These are phyloP conservation scores for Apiotrichum porosum DNA, from an alignment of 1,284 basidiomycete species.

Conservation along the genomic window DNA sequence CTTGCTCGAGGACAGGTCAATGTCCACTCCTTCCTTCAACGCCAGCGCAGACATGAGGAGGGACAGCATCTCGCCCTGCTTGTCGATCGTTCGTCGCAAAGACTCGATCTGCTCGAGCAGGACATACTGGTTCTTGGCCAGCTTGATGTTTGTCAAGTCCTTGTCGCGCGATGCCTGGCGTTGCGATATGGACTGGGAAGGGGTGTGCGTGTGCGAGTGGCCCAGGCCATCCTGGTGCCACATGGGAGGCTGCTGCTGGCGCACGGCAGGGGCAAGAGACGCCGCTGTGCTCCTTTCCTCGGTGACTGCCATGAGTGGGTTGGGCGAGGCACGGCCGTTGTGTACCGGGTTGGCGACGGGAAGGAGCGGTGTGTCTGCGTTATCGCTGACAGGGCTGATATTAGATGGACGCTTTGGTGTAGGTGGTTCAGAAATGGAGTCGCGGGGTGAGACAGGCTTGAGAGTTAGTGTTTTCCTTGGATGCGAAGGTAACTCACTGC, in stretches of 20 bases:
- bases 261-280: background rate
- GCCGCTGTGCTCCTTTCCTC: background rate
- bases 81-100: constrained; percentile 39
- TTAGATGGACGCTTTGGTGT: too few relatives aligned
- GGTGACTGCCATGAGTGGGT: background rate
- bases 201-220: background rate
- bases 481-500: background rate
- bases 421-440: background rate
- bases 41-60: constrained; percentile 8
- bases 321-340: background rate
- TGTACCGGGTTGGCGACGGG: background rate
- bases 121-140: constrained; percentile 48
- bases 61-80: constrained; percentile 33
- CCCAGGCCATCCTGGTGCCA: background rate
- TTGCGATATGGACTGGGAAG: background rate
- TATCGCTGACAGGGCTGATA: constrained; percentile 1
- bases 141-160: constrained; percentile 46
- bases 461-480: background rate
- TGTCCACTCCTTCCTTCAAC: background rate
- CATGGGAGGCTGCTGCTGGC: background rate
- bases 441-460: constrained; percentile 3
- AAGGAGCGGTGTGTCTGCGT: background rate
- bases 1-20: background rate
- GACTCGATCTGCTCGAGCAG: constrained; percentile 44
- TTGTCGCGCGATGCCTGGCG: constrained; percentile 5